Conservation (phyloP, 75 land plant species). For the Selaginella moellendorffii region DNA sequence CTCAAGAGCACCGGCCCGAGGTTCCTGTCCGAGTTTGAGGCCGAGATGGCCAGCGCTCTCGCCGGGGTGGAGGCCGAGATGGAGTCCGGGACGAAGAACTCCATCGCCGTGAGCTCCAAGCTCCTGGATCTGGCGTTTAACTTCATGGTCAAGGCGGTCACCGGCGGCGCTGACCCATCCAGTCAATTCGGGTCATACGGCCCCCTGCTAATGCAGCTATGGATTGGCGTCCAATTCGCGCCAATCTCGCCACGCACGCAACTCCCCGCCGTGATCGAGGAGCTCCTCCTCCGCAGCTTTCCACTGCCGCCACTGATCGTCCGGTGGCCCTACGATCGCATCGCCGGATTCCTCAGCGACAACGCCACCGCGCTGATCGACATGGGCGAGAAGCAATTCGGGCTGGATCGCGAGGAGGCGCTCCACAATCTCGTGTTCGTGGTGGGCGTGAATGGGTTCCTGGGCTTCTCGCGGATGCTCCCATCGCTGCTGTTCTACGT, state of each 20-base stretch:
- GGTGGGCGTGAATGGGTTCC: neutral
- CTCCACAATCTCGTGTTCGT: neutral
- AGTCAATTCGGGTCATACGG: no score
- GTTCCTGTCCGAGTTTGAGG: constrained; percentile 35
- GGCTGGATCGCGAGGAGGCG: constrained; percentile 27
- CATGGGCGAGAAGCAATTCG: constrained; percentile 27
- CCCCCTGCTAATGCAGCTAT: constrained; percentile 14
- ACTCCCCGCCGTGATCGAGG: constrained; percentile 17
- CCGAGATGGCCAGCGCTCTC: constrained; percentile 8
- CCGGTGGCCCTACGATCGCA: constrained; percentile 27
- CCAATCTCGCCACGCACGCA: constrained; percentile 17
- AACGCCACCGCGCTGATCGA: constrained; percentile 19
- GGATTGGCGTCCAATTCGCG: constrained; percentile 26
- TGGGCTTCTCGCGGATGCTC: neutral
- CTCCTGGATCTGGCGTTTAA: constrained; percentile 16
- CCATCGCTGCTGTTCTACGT: constrained; percentile 18
- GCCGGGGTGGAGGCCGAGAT: constrained; percentile 17
- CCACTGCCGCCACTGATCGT: constrained; percentile 24
- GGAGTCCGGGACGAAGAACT: constrained; percentile 13
- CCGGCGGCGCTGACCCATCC: constrained; percentile 13
- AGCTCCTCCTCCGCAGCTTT: constrained; percentile 28
- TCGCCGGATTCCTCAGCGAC: constrained; percentile 31
- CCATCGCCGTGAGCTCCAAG: constrained; percentile 5
- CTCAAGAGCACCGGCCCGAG: constrained; percentile 25
- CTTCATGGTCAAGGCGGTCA: constrained; percentile 16